phyloP scores from a whole-genome alignment of 2,329 filamentous ascomycete genomes.

The Xylariaceae sp. region DNA sequence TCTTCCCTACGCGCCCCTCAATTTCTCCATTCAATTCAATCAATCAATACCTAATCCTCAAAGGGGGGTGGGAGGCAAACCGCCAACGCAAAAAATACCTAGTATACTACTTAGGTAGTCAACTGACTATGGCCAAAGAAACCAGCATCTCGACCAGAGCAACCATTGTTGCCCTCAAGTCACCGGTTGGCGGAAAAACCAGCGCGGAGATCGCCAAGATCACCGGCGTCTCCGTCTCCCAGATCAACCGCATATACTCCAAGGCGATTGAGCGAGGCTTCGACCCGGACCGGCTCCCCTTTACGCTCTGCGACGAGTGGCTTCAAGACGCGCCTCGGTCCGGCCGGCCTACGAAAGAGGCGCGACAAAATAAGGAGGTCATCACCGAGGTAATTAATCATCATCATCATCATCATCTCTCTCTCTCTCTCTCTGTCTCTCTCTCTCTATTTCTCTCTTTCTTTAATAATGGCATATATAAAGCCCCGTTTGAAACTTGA shows the following conservation, averaged over 20 bases:
- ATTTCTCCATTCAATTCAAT: neutral
- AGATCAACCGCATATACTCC: neutral
- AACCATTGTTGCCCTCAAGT: neutral
- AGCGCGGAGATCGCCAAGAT: neutral
- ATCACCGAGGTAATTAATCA: neutral
- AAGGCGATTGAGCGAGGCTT: neutral
- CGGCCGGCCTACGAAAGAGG: neutral
- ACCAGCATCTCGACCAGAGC: neutral
- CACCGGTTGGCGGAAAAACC: neutral
- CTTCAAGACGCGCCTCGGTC: neutral
- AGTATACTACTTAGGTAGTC: neutral
- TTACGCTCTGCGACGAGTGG: neutral
- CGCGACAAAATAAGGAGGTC: neutral
- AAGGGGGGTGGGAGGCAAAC: neutral
- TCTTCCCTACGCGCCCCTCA: neutral
- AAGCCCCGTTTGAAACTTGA: no score
- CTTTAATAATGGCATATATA: no score
- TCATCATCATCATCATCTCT: no score
- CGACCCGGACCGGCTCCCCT: neutral
- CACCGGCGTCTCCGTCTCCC: neutral
- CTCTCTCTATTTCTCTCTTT: no score
- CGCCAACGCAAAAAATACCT: neutral
- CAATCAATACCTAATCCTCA: neutral
- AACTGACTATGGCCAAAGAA: neutral
- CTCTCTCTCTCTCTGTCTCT: no score